Evolutionary conservation across 83 land plant genomes (phyloP), one percentile per base, ranked within the genome.

Genomic region (Isoetes engelmannii): DNA sequence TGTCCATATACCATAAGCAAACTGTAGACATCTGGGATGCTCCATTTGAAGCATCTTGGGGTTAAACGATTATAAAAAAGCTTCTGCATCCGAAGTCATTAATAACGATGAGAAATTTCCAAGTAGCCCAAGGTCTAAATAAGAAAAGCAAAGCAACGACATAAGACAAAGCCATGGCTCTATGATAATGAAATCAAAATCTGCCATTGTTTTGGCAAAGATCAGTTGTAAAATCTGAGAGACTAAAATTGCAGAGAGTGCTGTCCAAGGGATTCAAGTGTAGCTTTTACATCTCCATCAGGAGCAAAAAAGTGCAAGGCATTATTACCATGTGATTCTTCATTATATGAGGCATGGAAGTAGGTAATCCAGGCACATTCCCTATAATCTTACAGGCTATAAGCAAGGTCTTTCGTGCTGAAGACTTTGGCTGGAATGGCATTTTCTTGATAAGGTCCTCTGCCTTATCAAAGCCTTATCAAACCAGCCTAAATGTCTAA

Each of bases 151-250:
- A 61, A 51, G 49, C 19, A 69, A 0, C 13, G 49, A 63, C 18
- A 65, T 48, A 62, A 20, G 48, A 4, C 15, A 54, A n/a, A n/a
- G 56, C 46, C 47, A 69, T 62, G 55, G 50, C 57, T 7, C 47
- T 55, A 37, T 69, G 65, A 56, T n/a, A 20, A 55, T 45, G 20
- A 12, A 28, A 8, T 69, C 17, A 44, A 61, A 20, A 45, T n/a
- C 21, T 13, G 59, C n/a, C 4, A 59, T 5, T 44, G 10, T 49
- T 21, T 41, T 49, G 71, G 45, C 48, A 60, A 44, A 88, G 85
- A 67, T 92, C 97, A n/a, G 89, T 89, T 47, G 97, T 89, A 37
- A 92, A 76, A 77, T 89, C 95, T 66, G 94, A 86, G 46, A 89
- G 84, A 60, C 93, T 92, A 69, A 92, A 84, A 69, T 84, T 84